phyloP scores from a whole-genome alignment of 2,329 filamentous ascomycete genomes.

The Beauveria medogensis region DNA sequence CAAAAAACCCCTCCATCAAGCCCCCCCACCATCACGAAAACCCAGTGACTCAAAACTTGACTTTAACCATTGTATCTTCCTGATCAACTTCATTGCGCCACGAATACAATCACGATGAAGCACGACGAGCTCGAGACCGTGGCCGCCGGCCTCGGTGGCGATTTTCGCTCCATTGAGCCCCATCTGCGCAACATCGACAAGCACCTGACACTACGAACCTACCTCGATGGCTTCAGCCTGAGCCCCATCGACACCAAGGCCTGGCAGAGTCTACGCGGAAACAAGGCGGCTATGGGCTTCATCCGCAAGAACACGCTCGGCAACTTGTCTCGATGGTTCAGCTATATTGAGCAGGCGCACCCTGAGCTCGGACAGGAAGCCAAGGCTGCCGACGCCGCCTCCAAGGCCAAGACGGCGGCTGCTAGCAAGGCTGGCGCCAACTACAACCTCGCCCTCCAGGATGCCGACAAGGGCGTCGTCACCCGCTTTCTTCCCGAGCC shows the following conservation, averaged over 20 bases:
- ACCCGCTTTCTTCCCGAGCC: constrained; percentile 92
- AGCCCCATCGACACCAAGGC: constrained; percentile 71
- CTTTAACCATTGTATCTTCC: not conserved
- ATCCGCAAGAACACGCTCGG: constrained; percentile 69
- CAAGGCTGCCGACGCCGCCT: constrained; percentile 60
- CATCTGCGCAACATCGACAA: constrained; percentile 72
- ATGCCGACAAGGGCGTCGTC: constrained; percentile 81
- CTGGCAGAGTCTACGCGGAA: constrained; percentile 75
- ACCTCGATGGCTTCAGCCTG: constrained; percentile 73
- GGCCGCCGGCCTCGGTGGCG: constrained; percentile 44
- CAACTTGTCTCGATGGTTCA: constrained; percentile 82
- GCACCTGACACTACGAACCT: constrained; percentile 78
- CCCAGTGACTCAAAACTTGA: constrained; percentile 17
- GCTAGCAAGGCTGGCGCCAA: constrained; percentile 71
- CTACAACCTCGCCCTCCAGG: constrained; percentile 81
- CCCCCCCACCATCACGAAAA: constrained; percentile 19
- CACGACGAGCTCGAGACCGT: constrained; percentile 46
- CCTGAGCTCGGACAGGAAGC: constrained; percentile 66
- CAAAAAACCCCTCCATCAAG: constrained; percentile 9
- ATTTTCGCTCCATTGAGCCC: constrained; percentile 77
- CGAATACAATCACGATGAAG: constrained; percentile 39
- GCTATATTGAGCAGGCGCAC: constrained; percentile 72
- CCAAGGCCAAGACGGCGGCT: constrained; percentile 59
- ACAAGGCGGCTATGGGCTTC: constrained; percentile 74
- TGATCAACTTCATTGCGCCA: not conserved